Evolutionary conservation across 2,329 filamentous ascomycete genomes (phyloP).

Genomic region (Clarireedia paspali): DNA sequence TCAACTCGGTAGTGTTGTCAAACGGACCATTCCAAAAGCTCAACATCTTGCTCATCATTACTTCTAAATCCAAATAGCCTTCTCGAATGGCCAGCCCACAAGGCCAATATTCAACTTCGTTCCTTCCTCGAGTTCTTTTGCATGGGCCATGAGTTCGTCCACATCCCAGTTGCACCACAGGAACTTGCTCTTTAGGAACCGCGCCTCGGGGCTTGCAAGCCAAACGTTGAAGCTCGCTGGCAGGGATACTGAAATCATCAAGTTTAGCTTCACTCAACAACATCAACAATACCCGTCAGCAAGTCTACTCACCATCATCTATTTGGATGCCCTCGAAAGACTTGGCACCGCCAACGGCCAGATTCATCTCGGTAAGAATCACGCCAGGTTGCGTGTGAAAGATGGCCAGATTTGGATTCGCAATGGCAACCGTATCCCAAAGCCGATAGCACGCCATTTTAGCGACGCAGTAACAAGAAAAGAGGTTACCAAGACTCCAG

Average conservation of each 20-base stretch:
- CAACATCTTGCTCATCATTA: no score
- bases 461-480: not conserved
- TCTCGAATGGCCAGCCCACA: conserved; percentile 14
- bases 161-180: conserved; percentile 46
- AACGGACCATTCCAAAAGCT: no score
- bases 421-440: not conserved
- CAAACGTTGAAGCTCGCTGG: conserved; percentile 20
- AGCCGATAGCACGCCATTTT: not conserved
- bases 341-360: conserved; percentile 19
- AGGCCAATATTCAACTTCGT: conserved; percentile 14
- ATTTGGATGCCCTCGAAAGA: conserved; percentile 15
- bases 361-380: conserved; percentile 26
- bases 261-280: conserved; percentile 14
- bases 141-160: conserved; percentile 37
- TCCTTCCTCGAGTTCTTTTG: conserved; percentile 21
- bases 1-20: no score
- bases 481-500: no score
- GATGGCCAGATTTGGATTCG: conserved; percentile 25
- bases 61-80: not conserved
- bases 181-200: conserved; percentile 38
- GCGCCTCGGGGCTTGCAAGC: conserved; percentile 32
- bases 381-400: conserved; percentile 31
- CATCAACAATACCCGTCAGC: not conserved
- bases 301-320: conserved; percentile 27
- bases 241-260: conserved; percentile 15